Conservation (phyloP, 495 filamentous ascomycete genomes). For the Penicillium lividum region DNA sequence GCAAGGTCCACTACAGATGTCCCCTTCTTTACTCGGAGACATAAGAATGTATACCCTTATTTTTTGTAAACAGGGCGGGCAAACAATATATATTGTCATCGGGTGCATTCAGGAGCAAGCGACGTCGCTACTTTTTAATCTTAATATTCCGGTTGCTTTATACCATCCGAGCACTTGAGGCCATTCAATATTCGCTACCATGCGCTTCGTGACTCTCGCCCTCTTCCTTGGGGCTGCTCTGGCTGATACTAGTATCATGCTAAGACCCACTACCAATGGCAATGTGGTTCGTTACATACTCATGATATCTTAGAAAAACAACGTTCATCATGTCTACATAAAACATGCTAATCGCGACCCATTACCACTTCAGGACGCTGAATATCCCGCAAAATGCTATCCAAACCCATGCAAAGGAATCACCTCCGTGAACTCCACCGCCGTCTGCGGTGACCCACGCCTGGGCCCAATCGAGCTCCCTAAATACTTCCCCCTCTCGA, state of each 20-base stretch:
- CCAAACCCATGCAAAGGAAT: background rate
- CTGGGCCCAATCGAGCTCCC: background rate
- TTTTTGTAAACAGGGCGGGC: too few relatives aligned
- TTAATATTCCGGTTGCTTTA: background rate
- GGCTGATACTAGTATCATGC: background rate
- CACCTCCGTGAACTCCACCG: background rate
- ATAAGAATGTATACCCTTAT: background rate
- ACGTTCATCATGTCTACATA: too few relatives aligned
- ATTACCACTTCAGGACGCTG: background rate
- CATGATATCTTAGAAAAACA: too few relatives aligned
- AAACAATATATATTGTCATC: background rate
- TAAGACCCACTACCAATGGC: background rate
- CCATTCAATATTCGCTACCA: background rate
- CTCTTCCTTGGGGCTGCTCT: background rate
- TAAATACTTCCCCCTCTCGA: conserved; percentile 30
- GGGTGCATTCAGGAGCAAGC: too few relatives aligned
- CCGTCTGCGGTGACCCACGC: background rate
- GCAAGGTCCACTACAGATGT: too few relatives aligned
- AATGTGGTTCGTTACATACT: background rate
- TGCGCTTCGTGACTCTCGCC: background rate
- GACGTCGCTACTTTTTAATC: background rate
- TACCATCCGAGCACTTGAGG: too few relatives aligned
- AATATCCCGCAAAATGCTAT: background rate
- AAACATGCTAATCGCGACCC: too few relatives aligned
- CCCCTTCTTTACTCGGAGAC: background rate